A percentile compares a stretch with the other conserved stretches of the same genome.
phyloP scores from a whole-genome alignment of 2,329 filamentous ascomycete species.

The Taxawa tesnikishii region DNA sequence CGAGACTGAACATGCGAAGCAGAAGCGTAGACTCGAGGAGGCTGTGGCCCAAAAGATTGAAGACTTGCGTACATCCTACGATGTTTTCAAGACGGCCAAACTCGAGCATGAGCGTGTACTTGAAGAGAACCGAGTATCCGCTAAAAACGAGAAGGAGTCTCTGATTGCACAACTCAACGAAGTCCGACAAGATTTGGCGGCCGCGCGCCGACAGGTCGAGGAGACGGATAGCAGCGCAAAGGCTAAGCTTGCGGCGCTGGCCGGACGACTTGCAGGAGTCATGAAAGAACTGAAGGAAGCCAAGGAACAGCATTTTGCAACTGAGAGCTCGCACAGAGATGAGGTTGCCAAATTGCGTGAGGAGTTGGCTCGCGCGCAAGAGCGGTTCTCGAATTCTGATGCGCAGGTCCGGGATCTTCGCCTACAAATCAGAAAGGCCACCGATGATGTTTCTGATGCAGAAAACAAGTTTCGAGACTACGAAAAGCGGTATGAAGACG shows the following conservation, averaged over 20 bases:
- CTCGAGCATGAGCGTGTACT: slow-evolving; percentile 4
- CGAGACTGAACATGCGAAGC: slow-evolving; percentile 3
- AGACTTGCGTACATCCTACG: too few relatives aligned
- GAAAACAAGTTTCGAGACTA: background rate
- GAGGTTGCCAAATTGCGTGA: background rate
- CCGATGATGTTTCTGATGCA: background rate
- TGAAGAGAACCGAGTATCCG: background rate
- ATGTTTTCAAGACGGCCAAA: too few relatives aligned
- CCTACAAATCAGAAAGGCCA: slow-evolving; percentile 1
- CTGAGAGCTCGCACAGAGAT: background rate
- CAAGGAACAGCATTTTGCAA: slow-evolving; percentile 1
- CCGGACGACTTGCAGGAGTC: slow-evolving; percentile 10
- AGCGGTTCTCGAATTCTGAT: slow-evolving; percentile 4
- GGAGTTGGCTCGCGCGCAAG: background rate
- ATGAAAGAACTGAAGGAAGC: slow-evolving; percentile 4
- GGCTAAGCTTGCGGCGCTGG: slow-evolving; percentile 15
- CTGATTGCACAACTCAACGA: slow-evolving; percentile 7
- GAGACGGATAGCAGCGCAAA: slow-evolving; percentile 10
- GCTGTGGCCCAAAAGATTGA: slow-evolving; percentile 1
- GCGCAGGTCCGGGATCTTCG: slow-evolving; percentile 1
- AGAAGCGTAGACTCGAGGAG: slow-evolving; percentile 2
- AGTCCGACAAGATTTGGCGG: slow-evolving; percentile 2
- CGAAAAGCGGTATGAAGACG: background rate
- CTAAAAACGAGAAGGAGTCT: slow-evolving; percentile 2
- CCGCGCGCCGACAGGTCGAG: slow-evolving; percentile 1